Percentiles rank a stretch among this genome's conserved stretches.
Evolutionary conservation across 441 rosid genomes (phyloP).

Genomic region (Gossypium lobatum): DNA sequence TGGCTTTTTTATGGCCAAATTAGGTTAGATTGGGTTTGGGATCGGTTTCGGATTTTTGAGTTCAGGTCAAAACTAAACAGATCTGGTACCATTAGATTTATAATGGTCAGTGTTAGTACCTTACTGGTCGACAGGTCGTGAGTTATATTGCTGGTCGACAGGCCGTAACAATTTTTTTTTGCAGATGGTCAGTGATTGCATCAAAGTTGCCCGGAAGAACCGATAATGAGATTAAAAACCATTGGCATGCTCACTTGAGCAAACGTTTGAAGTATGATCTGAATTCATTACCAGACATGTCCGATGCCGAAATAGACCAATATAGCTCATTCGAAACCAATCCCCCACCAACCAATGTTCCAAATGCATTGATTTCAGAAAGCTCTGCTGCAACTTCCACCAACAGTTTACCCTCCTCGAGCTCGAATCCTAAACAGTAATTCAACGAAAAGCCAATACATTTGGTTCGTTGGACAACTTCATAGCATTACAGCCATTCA

Average conservation of each 20-base stretch:
- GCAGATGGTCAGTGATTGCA: conserved; percentile 16
- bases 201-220: conserved; percentile 13
- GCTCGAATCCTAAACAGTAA: not conserved
- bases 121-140: too few relatives aligned
- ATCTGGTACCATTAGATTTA: too few relatives aligned
- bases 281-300: not conserved
- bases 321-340: not conserved
- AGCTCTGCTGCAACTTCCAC: not conserved
- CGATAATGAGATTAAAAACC: conserved; percentile 14
- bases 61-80: too few relatives aligned
- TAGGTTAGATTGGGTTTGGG: too few relatives aligned
- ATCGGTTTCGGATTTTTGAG: too few relatives aligned
- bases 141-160: too few relatives aligned
- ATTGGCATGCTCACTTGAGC: conserved; percentile 7
- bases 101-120: not conserved
- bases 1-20: too few relatives aligned
- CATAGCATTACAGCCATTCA: not conserved
- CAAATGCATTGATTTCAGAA: not conserved
- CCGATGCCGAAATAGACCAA: not conserved
- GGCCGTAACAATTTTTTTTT: not conserved
- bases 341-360: not conserved
- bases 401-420: conserved; percentile 13
- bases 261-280: not conserved
- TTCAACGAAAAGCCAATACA: not conserved
- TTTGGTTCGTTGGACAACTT: not conserved